A percentile compares a stretch with the other conserved stretches of the same genome.
Conservation (phyloP, 345 rosid genomes). For the Orychophragmus violaceus region DNA sequence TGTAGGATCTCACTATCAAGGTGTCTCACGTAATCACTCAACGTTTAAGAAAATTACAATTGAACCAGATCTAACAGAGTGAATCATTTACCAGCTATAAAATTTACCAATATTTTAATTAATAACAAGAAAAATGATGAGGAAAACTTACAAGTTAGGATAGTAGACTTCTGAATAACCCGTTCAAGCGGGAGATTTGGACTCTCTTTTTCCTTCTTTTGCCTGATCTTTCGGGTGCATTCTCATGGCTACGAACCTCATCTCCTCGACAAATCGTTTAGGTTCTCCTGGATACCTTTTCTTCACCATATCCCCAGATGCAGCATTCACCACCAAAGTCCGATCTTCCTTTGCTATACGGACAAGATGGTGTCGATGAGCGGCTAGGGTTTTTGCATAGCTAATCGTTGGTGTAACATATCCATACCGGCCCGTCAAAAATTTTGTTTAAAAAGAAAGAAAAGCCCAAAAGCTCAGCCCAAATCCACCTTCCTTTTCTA, state of each 20-base stretch:
- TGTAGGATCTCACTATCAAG: too few relatives aligned
- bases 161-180: background rate
- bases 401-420: background rate
- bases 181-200: background rate
- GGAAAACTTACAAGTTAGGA: background rate
- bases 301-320: background rate
- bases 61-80: too few relatives aligned
- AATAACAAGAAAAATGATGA: background rate
- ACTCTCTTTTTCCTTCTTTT: background rate
- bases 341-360: background rate
- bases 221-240: background rate
- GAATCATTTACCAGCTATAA: background rate
- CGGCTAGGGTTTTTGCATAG: background rate
- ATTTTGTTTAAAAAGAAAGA: too few relatives aligned
- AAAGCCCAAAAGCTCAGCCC: too few relatives aligned
- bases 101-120: too few relatives aligned
- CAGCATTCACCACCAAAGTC: conserved; percentile 15
- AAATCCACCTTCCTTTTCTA: too few relatives aligned
- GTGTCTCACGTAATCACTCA: too few relatives aligned
- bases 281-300: conserved; percentile 15
- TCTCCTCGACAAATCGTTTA: conserved; percentile 87
- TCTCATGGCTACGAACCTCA: conserved; percentile 48
- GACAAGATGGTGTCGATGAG: background rate
- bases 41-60: too few relatives aligned
- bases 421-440: too few relatives aligned